Percentiles rank a stretch among this genome's conserved stretches.
phyloP scores from a whole-genome alignment of 768 basidiomycete species.

The Trametes punicea region DNA sequence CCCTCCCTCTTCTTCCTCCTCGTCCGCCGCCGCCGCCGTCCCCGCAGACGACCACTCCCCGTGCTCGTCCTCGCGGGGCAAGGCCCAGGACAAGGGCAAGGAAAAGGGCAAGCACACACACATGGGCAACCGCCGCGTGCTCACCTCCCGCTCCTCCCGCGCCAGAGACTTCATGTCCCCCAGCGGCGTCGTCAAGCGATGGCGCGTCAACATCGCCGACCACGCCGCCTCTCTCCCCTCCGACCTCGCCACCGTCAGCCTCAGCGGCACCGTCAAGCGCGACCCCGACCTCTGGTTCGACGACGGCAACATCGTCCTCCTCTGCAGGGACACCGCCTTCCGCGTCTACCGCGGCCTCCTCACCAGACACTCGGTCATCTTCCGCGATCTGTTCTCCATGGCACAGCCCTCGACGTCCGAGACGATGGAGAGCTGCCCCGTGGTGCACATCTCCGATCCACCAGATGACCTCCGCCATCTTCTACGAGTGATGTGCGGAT shows the following conservation, averaged over 20 bases:
- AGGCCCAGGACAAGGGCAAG: background rate
- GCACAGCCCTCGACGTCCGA: conserved; percentile 18
- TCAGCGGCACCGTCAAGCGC: conserved; percentile 18
- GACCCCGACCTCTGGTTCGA: conserved; percentile 24
- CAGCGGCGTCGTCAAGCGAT: conserved; percentile 20
- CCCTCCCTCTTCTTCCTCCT: background rate
- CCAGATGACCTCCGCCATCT: conserved; percentile 18
- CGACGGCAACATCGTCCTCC: conserved; percentile 24
- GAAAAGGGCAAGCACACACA: too few relatives aligned
- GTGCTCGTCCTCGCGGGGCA: background rate
- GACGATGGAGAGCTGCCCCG: conserved; percentile 19
- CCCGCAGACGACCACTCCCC: background rate
- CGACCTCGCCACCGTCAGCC: conserved; percentile 16
- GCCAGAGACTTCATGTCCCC: conserved; percentile 16
- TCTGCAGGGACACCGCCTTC: conserved; percentile 13
- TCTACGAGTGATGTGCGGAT: conserved; percentile 10
- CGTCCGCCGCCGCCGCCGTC: background rate
- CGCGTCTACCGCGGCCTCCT: conserved; percentile 25
- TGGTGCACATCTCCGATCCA: conserved; percentile 19
- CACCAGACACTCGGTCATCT: conserved; percentile 21
- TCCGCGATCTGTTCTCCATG: conserved; percentile 21
- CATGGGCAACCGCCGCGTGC: background rate
- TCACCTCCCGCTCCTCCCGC: background rate
- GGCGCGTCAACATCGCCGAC: conserved; percentile 18
- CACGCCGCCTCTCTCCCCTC: conserved; percentile 13